Evolutionary conservation across 306 rosid genomes (phyloP), one percentile per base, ranked within the genome.

Genomic region (cucumber (Cucumis sativus)): DNA sequence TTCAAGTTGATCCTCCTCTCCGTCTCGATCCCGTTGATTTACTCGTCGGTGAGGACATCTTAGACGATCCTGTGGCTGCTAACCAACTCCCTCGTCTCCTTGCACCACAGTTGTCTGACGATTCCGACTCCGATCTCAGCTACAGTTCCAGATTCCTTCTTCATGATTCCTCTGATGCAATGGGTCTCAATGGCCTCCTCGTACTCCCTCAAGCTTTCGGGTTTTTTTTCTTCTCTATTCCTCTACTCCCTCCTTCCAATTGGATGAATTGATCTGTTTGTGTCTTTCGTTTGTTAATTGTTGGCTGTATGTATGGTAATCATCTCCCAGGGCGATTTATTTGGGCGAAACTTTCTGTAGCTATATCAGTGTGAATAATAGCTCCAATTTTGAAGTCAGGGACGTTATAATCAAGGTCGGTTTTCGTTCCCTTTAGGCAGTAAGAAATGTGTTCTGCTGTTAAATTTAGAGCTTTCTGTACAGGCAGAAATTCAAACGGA

Each of bases 401-500:
- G 97, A 95, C 55, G 81, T 95, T 33, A 54, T 86, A 18, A 92
- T 95, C 84, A 94, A 94, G 96, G 98, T 92, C 0, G 6, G 65
- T 37, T 64, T 52, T 52, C 57, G 2, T 75, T 62, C 37, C 63
- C 6, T 21, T 3, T n/a, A 17, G 15, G 17, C 43, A 64, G 14
- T 35, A 10, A 14, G 49, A n/a, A 39, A 33, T 33, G 37, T 0
- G 37, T 33, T 33, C 37, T 33, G 37, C 37, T 33, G 4, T 33
- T 33, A 33, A 20, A 9, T 71, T 71, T 71, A 25, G 61, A 73
- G 15, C 2, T 69, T 20, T 47, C 75, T 71, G 69, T 47, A 40
- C 85, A 94, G 97, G 97, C 98, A 49, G 98, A 95, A 81, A 95
- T 95, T 85, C 98, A 95, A 82, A 95, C 98, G 14, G 98, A 95